Evolutionary conservation across 2,329 filamentous ascomycete species (phyloP).

Genomic region (Hymenoscyphus fraxineus): DNA sequence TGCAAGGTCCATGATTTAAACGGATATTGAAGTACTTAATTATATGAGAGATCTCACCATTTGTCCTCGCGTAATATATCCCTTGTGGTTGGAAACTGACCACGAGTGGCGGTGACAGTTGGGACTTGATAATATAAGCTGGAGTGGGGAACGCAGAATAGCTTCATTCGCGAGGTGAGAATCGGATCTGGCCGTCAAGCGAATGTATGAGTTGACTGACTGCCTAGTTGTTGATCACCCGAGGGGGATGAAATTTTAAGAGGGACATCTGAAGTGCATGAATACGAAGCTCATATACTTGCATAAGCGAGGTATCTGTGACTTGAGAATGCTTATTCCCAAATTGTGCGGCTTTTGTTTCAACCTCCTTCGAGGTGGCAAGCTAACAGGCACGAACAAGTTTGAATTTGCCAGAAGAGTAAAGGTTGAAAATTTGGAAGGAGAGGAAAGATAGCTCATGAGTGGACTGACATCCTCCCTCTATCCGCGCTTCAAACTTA

Average conservation of each 20-base stretch:
- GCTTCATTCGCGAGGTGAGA: not conserved
- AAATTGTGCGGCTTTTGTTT: not conserved
- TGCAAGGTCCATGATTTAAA: conserved; percentile 6
- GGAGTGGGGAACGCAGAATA: not conserved
- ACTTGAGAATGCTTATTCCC: not conserved
- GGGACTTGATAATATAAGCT: not conserved
- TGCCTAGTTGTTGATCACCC: not conserved
- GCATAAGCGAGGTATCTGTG: not conserved
- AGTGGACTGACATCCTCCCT: not conserved
- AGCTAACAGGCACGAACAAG: not conserved
- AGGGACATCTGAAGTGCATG: not conserved
- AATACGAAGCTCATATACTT: not conserved
- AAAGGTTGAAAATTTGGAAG: not conserved
- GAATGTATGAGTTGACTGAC: not conserved
- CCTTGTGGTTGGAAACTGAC: not conserved
- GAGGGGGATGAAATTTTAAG: not conserved
- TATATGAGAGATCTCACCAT: conserved; percentile 7
- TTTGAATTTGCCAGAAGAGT: not conserved
- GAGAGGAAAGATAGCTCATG: not conserved
- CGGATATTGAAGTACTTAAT: conserved; percentile 5
- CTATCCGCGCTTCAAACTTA: not conserved
- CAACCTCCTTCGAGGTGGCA: not conserved
- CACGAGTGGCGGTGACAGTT: not conserved
- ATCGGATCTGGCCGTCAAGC: not conserved
- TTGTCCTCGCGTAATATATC: not conserved